Conservation (phyloP, 768 basidiomycete species). For the Agaricus bisporus region DNA sequence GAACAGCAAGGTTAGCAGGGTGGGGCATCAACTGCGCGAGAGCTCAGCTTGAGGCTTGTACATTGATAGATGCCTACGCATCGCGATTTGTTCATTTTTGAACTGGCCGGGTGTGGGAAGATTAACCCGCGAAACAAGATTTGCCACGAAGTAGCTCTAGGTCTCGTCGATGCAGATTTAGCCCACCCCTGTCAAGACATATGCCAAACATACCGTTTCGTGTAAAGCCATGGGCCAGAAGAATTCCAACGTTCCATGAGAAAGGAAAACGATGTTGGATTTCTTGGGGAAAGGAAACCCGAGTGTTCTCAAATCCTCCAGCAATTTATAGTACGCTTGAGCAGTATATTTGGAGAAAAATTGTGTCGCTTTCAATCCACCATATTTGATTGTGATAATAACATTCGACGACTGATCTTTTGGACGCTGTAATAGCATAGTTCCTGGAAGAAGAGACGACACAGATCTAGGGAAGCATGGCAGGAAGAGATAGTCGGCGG, state of each 20-base stretch:
- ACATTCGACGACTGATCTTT: constrained; percentile 11
- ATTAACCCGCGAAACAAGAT: constrained; percentile 4
- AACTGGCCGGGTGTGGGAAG: constrained; percentile 1
- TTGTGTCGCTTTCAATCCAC: constrained; percentile 29
- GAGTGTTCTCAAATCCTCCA: constrained; percentile 27
- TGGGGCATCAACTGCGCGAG: background rate
- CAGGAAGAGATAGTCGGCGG: background rate
- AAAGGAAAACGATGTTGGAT: constrained; percentile 25
- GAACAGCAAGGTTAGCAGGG: constrained; percentile 5
- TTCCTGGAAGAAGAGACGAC: background rate
- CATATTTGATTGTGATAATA: constrained; percentile 27
- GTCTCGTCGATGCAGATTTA: background rate
- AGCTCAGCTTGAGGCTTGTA: constrained; percentile 11
- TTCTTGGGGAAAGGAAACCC: constrained; percentile 34
- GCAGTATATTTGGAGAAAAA: constrained; percentile 24
- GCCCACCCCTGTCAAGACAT: background rate
- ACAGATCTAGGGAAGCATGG: background rate
- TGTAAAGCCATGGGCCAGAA: constrained; percentile 17
- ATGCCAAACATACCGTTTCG: constrained; percentile 16
- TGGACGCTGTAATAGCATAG: background rate
- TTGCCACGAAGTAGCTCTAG: constrained; percentile 1
- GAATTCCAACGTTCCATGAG: constrained; percentile 25
- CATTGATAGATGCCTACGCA: constrained; percentile 24
- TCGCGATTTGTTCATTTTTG: background rate
- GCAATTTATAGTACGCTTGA: constrained; percentile 21